Conservation (phyloP, 2,329 filamentous ascomycete species). For the Pseudogymnoascus sp. region DNA sequence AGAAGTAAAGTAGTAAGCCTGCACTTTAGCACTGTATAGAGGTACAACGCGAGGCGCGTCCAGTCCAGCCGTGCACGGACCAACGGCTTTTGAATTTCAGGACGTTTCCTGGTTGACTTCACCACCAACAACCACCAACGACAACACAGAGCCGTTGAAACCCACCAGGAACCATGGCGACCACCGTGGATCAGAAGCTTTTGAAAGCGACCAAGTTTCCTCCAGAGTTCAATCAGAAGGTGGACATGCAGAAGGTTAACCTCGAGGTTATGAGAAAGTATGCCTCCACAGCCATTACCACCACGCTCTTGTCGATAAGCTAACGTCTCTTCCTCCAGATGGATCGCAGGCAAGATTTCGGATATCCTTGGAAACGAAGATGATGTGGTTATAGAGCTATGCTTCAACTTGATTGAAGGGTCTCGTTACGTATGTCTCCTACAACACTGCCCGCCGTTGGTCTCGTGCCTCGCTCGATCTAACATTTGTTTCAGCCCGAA, state of each 20-base stretch:
- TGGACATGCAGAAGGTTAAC: slow-evolving; percentile 96
- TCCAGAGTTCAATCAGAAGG: slow-evolving; percentile 86
- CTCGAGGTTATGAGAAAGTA: slow-evolving; percentile 97
- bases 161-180: slow-evolving; percentile 53
- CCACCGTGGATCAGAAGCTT: slow-evolving; percentile 80
- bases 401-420: slow-evolving; percentile 64
- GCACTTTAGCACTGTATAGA: background rate
- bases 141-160: slow-evolving; percentile 10
- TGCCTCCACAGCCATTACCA: slow-evolving; percentile 30
- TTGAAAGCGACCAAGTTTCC: slow-evolving; percentile 90
- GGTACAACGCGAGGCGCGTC: background rate
- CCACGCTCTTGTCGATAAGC: slow-evolving; percentile 10
- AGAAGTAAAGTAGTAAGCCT: background rate
- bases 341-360: slow-evolving; percentile 84
- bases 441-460: background rate
- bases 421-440: slow-evolving; percentile 59
- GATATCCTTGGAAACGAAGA: slow-evolving; percentile 89
- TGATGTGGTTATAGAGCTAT: slow-evolving; percentile 88
- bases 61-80: background rate
- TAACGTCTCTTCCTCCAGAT: slow-evolving; percentile 47
- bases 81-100: background rate
- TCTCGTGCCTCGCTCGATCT: slow-evolving; percentile 17
- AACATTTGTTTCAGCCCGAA: slow-evolving; percentile 60
- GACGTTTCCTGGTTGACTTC: background rate
- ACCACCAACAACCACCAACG: background rate